Evolutionary conservation across 2,329 filamentous ascomycete genomes (phyloP).

Genomic region (Trichoderma simmonsii): DNA sequence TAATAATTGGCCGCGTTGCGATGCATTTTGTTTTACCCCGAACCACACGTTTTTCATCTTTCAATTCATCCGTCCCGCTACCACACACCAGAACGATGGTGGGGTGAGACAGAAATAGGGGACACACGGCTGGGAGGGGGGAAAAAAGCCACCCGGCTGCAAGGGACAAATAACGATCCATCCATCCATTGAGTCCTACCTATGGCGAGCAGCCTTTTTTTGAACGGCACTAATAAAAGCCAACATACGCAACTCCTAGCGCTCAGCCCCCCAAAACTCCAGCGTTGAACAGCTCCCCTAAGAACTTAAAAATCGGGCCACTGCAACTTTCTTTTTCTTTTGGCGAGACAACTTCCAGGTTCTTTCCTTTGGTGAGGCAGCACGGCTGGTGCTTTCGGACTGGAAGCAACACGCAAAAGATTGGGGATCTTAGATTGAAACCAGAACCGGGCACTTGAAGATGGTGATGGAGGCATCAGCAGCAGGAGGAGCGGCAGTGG

Average conservation of each 20-base stretch:
- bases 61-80: background rate
- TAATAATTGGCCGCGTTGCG: background rate
- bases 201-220: background rate
- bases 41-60: background rate
- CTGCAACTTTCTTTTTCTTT: background rate
- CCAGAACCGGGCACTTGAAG: background rate
- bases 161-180: background rate
- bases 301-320: background rate
- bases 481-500: constrained; percentile 14
- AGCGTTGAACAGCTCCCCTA: background rate
- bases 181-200: background rate
- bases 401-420: background rate
- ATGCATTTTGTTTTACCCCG: background rate
- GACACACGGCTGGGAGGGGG: background rate
- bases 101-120: constrained; percentile 8
- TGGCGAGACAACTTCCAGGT: too few species aligned
- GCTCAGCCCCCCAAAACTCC: background rate
- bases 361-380: background rate
- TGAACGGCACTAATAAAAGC: background rate
- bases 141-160: background rate
- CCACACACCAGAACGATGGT: background rate
- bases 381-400: background rate
- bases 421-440: background rate
- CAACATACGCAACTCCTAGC: background rate
- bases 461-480: constrained; percentile 13